Percentiles rank a stretch among this genome's conserved stretches.
These are phyloP conservation scores for Blastobotrys proliferans DNA, from an alignment of 1,139 yeast genomes.

Conservation along the genomic window DNA sequence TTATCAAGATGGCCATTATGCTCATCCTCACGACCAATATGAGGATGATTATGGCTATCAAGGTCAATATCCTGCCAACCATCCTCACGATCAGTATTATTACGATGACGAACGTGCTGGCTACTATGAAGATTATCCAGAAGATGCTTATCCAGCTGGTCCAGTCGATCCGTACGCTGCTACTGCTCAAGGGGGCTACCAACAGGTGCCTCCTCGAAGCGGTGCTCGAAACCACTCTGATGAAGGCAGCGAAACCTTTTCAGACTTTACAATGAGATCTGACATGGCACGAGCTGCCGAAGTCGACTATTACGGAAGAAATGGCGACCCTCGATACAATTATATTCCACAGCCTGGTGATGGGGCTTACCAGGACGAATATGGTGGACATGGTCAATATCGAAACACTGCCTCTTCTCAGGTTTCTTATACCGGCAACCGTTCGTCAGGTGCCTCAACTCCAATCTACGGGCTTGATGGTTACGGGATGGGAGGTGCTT, in stretches of 20 bases:
- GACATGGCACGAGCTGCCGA: conserved; percentile 39
- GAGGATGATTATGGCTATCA: conserved; percentile 34
- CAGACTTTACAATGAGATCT: conserved; percentile 44
- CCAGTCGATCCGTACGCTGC: conserved; percentile 35
- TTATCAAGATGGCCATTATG: conserved; percentile 9
- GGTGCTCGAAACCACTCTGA: conserved; percentile 34
- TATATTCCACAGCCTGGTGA: conserved; percentile 30
- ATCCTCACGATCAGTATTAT: conserved; percentile 27
- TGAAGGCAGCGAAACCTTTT: conserved; percentile 40
- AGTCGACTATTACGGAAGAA: conserved; percentile 39
- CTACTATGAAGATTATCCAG: conserved; percentile 34
- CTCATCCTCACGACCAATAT: conserved; percentile 22
- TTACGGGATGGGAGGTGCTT: conserved; percentile 49
- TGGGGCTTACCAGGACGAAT: conserved; percentile 31
- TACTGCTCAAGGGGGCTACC: conserved; percentile 23
- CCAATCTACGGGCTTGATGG: conserved; percentile 84
- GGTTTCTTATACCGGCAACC: conserved; percentile 65
- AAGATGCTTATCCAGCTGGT: conserved; percentile 33
- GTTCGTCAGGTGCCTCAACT: conserved; percentile 93
- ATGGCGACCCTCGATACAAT: conserved; percentile 28
- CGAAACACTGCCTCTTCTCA: conserved; percentile 33
- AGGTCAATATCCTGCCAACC: conserved; percentile 20
- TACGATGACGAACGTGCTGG: conserved; percentile 26
- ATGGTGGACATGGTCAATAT: conserved; percentile 18
- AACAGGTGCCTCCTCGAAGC: conserved; percentile 28